These are phyloP conservation scores for Pestalotiopsis sp. DNA, from an alignment of 2,329 filamentous ascomycete genomes.

Conservation along the genomic window DNA sequence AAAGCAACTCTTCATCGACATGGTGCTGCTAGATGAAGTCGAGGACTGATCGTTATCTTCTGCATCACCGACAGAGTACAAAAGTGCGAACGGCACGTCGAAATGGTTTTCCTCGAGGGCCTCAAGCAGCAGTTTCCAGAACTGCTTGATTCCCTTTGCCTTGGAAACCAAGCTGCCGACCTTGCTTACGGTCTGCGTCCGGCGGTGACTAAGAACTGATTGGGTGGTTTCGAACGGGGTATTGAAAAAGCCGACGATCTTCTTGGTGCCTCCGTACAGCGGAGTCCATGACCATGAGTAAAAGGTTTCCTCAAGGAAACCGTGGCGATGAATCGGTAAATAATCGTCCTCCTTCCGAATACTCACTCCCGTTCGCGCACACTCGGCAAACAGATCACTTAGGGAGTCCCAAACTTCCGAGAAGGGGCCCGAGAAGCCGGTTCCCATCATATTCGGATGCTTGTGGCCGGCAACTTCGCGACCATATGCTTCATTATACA, in stretches of 20 bases:
- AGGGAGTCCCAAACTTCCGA: slow-evolving; percentile 44
- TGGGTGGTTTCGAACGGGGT: slow-evolving; percentile 39
- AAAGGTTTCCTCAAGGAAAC: slow-evolving; percentile 40
- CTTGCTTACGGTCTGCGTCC: slow-evolving; percentile 34
- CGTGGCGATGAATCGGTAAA: slow-evolving; percentile 32
- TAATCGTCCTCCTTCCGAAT: slow-evolving; percentile 35
- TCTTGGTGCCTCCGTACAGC: slow-evolving; percentile 35
- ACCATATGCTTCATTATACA: slow-evolving; percentile 65
- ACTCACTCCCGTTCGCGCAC: slow-evolving; percentile 34
- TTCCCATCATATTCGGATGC: slow-evolving; percentile 62
- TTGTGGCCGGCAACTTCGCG: slow-evolving; percentile 51
- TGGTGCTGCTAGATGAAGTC: slow-evolving; percentile 34
- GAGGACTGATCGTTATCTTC: slow-evolving; percentile 38
- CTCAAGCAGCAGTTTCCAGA: slow-evolving; percentile 34
- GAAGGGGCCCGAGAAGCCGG: slow-evolving; percentile 58
- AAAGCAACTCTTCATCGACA: slow-evolving; percentile 36
- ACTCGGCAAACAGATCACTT: slow-evolving; percentile 34
- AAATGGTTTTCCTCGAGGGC: slow-evolving; percentile 34
- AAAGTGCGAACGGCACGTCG: slow-evolving; percentile 41
- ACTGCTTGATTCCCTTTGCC: slow-evolving; percentile 34
- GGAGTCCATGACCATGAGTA: slow-evolving; percentile 40
- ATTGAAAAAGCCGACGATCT: slow-evolving; percentile 41
- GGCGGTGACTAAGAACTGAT: slow-evolving; percentile 32
- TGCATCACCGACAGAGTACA: slow-evolving; percentile 41
- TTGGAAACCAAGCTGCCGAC: slow-evolving; percentile 32